Evolutionary conservation across 1,284 basidiomycete species (phyloP).

Genomic region (Irpex rosettiformis): DNA sequence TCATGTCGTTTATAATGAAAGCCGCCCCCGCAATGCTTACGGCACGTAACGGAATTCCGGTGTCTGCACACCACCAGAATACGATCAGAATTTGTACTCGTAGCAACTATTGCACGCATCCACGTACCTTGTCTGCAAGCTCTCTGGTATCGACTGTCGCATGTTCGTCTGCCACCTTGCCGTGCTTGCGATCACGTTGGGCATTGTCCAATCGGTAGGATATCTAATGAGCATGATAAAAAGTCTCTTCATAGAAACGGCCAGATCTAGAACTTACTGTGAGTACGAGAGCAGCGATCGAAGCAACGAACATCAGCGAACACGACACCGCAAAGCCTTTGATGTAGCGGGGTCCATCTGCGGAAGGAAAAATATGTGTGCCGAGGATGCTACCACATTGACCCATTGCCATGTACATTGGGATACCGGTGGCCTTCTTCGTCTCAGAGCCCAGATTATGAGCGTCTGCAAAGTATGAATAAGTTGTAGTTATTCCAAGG

Average conservation of each 20-base stretch:
- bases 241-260: background rate
- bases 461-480: slow-evolving; percentile 33
- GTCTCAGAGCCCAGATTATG: slow-evolving; percentile 79
- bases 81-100: background rate
- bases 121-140: slow-evolving; percentile 60
- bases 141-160: slow-evolving; percentile 61
- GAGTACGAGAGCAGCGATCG: slow-evolving; percentile 48
- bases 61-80: slow-evolving; percentile 30
- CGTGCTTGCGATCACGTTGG: slow-evolving; percentile 50
- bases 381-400: slow-evolving; percentile 72
- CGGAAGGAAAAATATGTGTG: slow-evolving; percentile 65
- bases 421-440: slow-evolving; percentile 71
- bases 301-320: slow-evolving; percentile 56
- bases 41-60: slow-evolving; percentile 47
- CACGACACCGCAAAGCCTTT: slow-evolving; percentile 64
- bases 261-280: slow-evolving; percentile 36
- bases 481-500: background rate
- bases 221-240: slow-evolving; percentile 33
- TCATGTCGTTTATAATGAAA: background rate
- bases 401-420: slow-evolving; percentile 74
- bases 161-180: slow-evolving; percentile 41
- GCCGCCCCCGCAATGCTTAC: slow-evolving; percentile 21
- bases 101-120: background rate
- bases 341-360: slow-evolving; percentile 60
- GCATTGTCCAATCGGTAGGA: slow-evolving; percentile 64